Evolutionary conservation across 2,329 filamentous ascomycete species (phyloP).

Genomic region (Pestalotiopsis sp.): DNA sequence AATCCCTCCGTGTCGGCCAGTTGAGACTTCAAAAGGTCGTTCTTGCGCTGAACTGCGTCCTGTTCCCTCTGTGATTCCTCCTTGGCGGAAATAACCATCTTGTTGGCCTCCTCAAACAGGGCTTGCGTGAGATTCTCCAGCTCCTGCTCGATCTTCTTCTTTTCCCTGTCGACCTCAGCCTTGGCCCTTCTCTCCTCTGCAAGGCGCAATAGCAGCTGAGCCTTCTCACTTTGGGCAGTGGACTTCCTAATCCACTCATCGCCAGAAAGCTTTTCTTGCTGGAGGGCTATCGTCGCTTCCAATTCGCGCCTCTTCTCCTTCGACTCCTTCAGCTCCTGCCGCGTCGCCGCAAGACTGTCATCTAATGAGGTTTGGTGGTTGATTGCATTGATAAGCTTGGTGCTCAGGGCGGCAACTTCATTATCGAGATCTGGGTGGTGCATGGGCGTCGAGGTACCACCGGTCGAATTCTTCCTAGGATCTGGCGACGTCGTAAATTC

Average conservation of each 20-base stretch:
- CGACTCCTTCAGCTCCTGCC: slow-evolving; percentile 80
- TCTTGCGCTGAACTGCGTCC: slow-evolving; percentile 79
- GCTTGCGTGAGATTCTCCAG: slow-evolving; percentile 87
- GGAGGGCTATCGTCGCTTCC: slow-evolving; percentile 66
- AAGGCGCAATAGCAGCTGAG: slow-evolving; percentile 58
- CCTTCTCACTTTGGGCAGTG: slow-evolving; percentile 74
- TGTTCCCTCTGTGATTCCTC: slow-evolving; percentile 86
- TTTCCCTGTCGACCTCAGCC: slow-evolving; percentile 73
- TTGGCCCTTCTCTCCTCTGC: slow-evolving; percentile 69
- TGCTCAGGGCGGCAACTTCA: slow-evolving; percentile 89
- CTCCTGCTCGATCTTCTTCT: slow-evolving; percentile 89
- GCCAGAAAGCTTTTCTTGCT: slow-evolving; percentile 72
- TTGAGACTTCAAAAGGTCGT: slow-evolving; percentile 84
- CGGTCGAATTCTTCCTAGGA: slow-evolving; percentile 56
- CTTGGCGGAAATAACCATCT: slow-evolving; percentile 92
- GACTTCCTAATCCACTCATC: slow-evolving; percentile 78
- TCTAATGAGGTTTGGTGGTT: slow-evolving; percentile 94
- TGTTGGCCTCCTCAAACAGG: slow-evolving; percentile 97
- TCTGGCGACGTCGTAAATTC: slow-evolving; percentile 73
- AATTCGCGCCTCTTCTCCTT: slow-evolving; percentile 69
- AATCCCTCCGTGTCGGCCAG: slow-evolving; percentile 85
- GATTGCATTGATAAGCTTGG: slow-evolving; percentile 95
- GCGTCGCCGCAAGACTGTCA: slow-evolving; percentile 80
- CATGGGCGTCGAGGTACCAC: slow-evolving; percentile 33
- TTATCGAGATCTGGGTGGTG: slow-evolving; percentile 61